These are phyloP conservation scores for Thielaviopsis punctulata DNA, from an alignment of 2,329 filamentous ascomycete genomes.

Conservation along the genomic window DNA sequence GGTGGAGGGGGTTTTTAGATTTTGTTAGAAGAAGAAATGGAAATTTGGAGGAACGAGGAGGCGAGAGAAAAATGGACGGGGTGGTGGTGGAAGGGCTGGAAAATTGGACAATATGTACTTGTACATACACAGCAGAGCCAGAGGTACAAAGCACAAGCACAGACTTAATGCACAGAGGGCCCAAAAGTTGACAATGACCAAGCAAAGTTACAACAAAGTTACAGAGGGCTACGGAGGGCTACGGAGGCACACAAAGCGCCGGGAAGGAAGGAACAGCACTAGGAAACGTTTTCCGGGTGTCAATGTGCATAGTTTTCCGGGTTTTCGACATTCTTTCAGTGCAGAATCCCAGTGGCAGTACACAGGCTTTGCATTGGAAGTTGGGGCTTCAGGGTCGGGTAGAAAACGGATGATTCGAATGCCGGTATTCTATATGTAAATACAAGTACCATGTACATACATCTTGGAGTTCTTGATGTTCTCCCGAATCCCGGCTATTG, in stretches of 20 bases:
- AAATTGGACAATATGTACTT: too few species aligned
- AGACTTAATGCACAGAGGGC: too few species aligned
- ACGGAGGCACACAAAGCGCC: too few species aligned
- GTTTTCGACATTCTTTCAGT: not conserved
- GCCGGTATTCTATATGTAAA: not conserved
- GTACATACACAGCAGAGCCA: too few species aligned
- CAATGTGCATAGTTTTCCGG: not conserved
- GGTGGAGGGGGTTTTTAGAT: not conserved
- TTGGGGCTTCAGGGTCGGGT: not conserved
- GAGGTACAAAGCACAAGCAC: not conserved
- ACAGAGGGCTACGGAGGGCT: too few species aligned
- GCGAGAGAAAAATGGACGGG: not conserved
- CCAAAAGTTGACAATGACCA: too few species aligned
- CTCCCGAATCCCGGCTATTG: not conserved
- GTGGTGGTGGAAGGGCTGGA: too few species aligned
- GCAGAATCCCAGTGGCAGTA: not conserved
- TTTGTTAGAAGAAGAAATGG: not conserved
- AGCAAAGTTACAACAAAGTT: too few species aligned
- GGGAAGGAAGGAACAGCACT: constrained; percentile 10
- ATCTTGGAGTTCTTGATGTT: not conserved
- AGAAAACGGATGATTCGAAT: not conserved
- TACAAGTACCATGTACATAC: not conserved
- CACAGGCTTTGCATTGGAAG: constrained; percentile 8
- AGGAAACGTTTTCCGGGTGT: too few species aligned
- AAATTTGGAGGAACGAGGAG: not conserved